Evolutionary conservation across 2,329 filamentous ascomycete species (phyloP).

Genomic region (Geosmithia morbida): DNA sequence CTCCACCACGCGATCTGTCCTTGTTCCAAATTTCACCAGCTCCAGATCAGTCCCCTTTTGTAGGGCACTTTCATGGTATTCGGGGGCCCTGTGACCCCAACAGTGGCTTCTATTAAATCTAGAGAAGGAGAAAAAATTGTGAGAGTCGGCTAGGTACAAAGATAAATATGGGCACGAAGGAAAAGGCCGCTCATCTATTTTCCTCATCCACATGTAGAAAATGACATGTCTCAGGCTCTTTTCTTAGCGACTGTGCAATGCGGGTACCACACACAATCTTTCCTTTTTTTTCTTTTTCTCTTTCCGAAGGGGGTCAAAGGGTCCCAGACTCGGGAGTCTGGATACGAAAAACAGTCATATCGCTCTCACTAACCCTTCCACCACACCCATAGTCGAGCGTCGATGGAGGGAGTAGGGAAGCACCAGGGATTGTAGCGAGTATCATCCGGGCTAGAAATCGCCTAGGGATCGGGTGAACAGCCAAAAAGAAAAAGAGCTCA

Average conservation of each 20-base stretch:
- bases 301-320: too few species aligned
- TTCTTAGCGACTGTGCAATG: background rate
- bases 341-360: too few species aligned
- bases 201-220: background rate
- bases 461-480: background rate
- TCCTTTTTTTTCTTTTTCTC: too few species aligned
- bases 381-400: background rate
- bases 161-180: background rate
- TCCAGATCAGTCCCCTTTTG: background rate
- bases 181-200: background rate
- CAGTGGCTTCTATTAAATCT: conserved; percentile 1
- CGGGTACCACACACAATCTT: too few species aligned
- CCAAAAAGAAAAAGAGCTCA: background rate
- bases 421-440: background rate
- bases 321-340: too few species aligned
- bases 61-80: background rate
- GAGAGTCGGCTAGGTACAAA: conserved; percentile 1
- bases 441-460: background rate
- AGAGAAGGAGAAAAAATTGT: background rate
- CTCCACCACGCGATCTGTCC: background rate
- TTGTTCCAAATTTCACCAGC: background rate
- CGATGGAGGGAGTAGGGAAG: background rate
- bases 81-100: background rate
- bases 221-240: background rate
- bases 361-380: too few species aligned